Evolutionary conservation across 352 stramenopile species (phyloP).

Genomic region (Globisporangium cylindrosporum): DNA sequence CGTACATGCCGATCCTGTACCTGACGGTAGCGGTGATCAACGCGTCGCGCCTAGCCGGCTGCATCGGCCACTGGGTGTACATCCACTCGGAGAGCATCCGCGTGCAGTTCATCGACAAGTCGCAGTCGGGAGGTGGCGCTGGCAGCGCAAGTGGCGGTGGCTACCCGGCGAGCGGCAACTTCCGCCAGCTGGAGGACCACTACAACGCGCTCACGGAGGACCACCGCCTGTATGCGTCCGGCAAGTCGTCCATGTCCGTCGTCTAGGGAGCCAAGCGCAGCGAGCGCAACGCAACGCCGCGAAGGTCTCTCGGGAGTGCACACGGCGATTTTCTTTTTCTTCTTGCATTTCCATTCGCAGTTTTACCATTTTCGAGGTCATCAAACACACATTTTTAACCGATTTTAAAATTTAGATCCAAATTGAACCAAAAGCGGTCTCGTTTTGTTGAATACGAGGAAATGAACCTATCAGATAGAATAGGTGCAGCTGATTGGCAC

Average conservation of each 20-base stretch:
- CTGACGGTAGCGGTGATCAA: constrained; percentile 72
- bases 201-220: constrained; percentile 70
- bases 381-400: neutral
- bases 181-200: constrained; percentile 68
- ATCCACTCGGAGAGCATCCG: constrained; percentile 46
- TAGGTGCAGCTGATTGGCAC: neutral
- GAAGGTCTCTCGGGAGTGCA: neutral
- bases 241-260: constrained; percentile 27
- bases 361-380: neutral
- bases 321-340: neutral
- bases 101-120: constrained; percentile 44
- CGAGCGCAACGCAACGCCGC: too few relatives aligned
- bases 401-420: neutral
- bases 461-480: constrained; percentile 6
- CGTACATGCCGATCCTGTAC: constrained; percentile 73
- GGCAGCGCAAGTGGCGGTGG: constrained; percentile 49
- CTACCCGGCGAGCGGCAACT: constrained; percentile 30
- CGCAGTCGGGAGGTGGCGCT: constrained; percentile 50
- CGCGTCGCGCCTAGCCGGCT: constrained; percentile 56
- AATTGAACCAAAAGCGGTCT: neutral
- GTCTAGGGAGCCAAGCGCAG: neutral
- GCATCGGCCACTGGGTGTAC: constrained; percentile 74
- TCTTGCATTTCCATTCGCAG: neutral
- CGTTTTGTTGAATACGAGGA: neutral
- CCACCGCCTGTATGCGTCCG: constrained; percentile 47